A percentile compares a stretch with the other conserved stretches of the same genome.
Conservation (phyloP, 2,329 filamentous ascomycete genomes). For the Scytalidium sp. region DNA sequence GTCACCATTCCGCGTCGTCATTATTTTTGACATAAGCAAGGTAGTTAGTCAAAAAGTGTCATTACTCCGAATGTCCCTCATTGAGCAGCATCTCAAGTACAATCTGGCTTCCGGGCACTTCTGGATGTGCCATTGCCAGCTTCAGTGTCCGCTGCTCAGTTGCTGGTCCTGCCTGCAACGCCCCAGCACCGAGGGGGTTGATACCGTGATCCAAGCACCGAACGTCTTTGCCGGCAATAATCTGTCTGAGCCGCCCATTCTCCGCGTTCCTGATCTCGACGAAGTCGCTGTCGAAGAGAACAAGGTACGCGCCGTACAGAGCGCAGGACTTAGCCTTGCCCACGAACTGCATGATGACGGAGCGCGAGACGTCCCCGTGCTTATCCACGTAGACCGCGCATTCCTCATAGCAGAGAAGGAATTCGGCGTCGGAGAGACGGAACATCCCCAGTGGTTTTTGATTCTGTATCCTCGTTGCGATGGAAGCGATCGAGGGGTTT, state of each 20-base stretch:
- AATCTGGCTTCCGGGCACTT: constrained; percentile 78
- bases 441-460: constrained; percentile 95
- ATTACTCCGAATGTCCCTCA: constrained; percentile 61
- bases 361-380: constrained; percentile 90
- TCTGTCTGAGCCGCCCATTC: constrained; percentile 89
- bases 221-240: constrained; percentile 89
- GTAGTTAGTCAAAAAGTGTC: background rate
- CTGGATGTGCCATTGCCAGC: constrained; percentile 92
- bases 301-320: constrained; percentile 85
- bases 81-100: constrained; percentile 92
- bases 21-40: too few species aligned
- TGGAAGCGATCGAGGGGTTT: constrained; percentile 74
- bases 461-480: constrained; percentile 77
- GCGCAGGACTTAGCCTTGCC: constrained; percentile 84
- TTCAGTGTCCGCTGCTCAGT: constrained; percentile 74
- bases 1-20: too few species aligned
- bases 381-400: constrained; percentile 98
- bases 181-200: constrained; percentile 49
- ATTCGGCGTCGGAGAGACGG: constrained; percentile 86
- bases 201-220: constrained; percentile 85
- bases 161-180: constrained; percentile 13
- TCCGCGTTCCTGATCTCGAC: constrained; percentile 96
- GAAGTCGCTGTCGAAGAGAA: constrained; percentile 94
- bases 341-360: constrained; percentile 98
- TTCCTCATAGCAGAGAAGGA: constrained; percentile 90